Evolutionary conservation across 1,284 basidiomycete species (phyloP).

Genomic region (Sporisorium sorghi): DNA sequence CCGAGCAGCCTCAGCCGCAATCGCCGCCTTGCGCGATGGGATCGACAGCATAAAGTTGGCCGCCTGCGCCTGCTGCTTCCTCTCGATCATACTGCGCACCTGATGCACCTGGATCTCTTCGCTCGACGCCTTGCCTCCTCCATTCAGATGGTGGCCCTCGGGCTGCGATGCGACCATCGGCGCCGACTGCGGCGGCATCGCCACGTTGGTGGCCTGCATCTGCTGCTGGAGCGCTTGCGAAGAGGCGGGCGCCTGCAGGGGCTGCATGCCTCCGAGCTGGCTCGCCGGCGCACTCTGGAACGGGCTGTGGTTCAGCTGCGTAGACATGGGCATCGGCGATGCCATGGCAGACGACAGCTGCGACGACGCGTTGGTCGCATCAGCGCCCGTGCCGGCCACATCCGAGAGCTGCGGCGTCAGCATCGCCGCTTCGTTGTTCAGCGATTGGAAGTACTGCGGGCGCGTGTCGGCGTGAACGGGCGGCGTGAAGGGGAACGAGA

Average conservation of each 20-base stretch:
- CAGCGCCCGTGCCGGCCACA: slow-evolving; percentile 19
- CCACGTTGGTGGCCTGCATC: slow-evolving; percentile 21
- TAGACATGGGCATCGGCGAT: slow-evolving; percentile 47
- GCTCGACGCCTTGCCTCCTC: slow-evolving; percentile 32
- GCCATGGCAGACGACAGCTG: slow-evolving; percentile 39
- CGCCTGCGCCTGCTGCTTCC: slow-evolving; percentile 57
- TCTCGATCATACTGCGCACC: slow-evolving; percentile 57
- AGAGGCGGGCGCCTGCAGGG: slow-evolving; percentile 32
- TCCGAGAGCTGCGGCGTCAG: slow-evolving; percentile 49
- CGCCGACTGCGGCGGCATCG: slow-evolving; percentile 30
- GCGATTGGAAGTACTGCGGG: slow-evolving; percentile 43
- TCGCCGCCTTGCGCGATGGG: slow-evolving; percentile 44
- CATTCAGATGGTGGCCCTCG: slow-evolving; percentile 24
- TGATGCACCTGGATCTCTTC: slow-evolving; percentile 50
- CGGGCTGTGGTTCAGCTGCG: slow-evolving; percentile 37
- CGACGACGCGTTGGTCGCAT: slow-evolving; percentile 20
- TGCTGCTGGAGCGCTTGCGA: slow-evolving; percentile 48
- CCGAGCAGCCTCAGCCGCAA: slow-evolving; percentile 37
- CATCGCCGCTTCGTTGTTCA: slow-evolving; percentile 48
- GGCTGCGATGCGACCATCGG: slow-evolving; percentile 39
- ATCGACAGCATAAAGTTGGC: slow-evolving; percentile 61
- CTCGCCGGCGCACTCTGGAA: slow-evolving; percentile 27
- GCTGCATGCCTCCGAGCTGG: slow-evolving; percentile 26
- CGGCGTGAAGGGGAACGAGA: slow-evolving; percentile 64
- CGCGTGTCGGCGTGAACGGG: slow-evolving; percentile 54